Conservation (phyloP, 2,329 filamentous ascomycete genomes). For the Thermomyces lanuginosus region DNA sequence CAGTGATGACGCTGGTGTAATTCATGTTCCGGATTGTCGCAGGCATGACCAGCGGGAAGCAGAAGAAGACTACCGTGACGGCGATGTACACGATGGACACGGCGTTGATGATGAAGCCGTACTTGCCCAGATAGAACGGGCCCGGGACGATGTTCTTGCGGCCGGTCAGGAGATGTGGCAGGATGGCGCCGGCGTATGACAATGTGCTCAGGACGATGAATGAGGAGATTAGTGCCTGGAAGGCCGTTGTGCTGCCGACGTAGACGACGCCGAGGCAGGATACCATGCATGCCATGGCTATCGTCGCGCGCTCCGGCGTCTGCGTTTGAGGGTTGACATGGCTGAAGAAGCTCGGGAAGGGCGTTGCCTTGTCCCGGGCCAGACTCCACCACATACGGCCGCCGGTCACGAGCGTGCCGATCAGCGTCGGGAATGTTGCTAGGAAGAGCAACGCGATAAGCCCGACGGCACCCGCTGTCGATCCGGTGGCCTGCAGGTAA, state of each 20-base stretch:
- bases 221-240: constrained; percentile 35
- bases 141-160: constrained; percentile 29
- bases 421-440: no score
- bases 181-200: constrained; percentile 31
- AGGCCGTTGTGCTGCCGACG: constrained; percentile 49
- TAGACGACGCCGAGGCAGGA: constrained; percentile 50
- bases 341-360: no score
- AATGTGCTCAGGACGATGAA: constrained; percentile 29
- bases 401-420: constrained; percentile 22
- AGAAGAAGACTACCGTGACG: constrained; percentile 36
- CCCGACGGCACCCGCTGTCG: constrained; percentile 34
- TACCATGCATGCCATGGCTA: constrained; percentile 33
- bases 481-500: constrained; percentile 42
- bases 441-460: constrained; percentile 30
- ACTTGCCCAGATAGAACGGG: constrained; percentile 29
- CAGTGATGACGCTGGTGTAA: constrained; percentile 34
- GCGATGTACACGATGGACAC: constrained; percentile 32
- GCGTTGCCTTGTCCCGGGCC: constrained; percentile 35
- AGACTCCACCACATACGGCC: constrained; percentile 45
- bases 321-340: no score
- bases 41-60: constrained; percentile 26
- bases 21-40: constrained; percentile 31
- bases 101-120: constrained; percentile 29
- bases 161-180: constrained; percentile 30
- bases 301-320: no score